phyloP scores from a whole-genome alignment of 148 eudicot genomes.

The Salicornia ramosissima region DNA sequence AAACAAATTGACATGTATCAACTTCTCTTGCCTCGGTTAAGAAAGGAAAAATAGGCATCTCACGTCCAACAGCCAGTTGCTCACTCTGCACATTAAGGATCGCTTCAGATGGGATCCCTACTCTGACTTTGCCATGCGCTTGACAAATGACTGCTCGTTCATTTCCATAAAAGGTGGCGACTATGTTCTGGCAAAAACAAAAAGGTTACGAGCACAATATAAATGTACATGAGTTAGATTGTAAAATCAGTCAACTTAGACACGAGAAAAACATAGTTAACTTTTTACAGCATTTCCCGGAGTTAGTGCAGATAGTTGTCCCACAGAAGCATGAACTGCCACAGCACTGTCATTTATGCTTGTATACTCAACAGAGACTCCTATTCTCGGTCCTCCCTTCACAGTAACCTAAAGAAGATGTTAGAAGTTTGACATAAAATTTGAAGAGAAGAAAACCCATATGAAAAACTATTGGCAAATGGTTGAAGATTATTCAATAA shows the following conservation, averaged over 20 bases:
- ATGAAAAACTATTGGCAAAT: not conserved
- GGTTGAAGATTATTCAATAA: no score
- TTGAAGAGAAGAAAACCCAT: not conserved
- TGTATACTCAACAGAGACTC: conserved; percentile 48
- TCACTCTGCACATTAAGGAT: conserved; percentile 71
- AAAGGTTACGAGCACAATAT: conserved; percentile 3
- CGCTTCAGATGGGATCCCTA: conserved; percentile 67
- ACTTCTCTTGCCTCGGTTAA: conserved; percentile 47
- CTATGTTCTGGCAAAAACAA: conserved; percentile 39
- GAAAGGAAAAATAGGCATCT: conserved; percentile 68
- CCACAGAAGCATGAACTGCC: conserved; percentile 46
- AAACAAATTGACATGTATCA: conserved; percentile 4
- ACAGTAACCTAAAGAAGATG: conserved; percentile 45
- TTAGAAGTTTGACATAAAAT: conserved; percentile 2
- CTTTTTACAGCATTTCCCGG: conserved; percentile 67
- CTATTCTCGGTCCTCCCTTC: conserved; percentile 74
- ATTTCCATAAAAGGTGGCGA: conserved; percentile 56
- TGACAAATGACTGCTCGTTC: conserved; percentile 49
- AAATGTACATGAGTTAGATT: not conserved
- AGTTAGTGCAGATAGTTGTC: conserved; percentile 57
- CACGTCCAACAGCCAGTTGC: conserved; percentile 60
- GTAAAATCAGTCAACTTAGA: not conserved
- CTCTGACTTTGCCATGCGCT: conserved; percentile 52
- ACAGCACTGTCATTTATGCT: conserved; percentile 55
- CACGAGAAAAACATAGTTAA: not conserved